A percentile compares a stretch with the other conserved stretches of the same genome.
Evolutionary conservation across 192 early-diverging fungal species (phyloP).

Genomic region (Phlyctochytrium planicorne): DNA sequence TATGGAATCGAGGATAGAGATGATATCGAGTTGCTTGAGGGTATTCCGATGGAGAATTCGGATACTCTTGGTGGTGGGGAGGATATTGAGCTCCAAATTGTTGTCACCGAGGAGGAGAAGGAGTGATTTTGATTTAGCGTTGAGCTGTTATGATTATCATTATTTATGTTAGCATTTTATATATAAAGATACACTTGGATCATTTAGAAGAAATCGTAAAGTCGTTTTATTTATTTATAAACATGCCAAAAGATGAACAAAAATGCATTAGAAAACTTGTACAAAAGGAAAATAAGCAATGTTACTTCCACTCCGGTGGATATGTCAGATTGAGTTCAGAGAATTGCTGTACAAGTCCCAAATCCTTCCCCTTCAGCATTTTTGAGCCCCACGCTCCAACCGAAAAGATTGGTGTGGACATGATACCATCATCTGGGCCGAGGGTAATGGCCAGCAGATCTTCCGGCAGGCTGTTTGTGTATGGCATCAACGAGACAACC

Average conservation of each 20-base stretch:
- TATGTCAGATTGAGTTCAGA: neutral
- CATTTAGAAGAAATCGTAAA: too few relatives aligned
- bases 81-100: neutral
- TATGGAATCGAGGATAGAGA: neutral
- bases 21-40: neutral
- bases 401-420: slow-evolving; percentile 18
- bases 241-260: too few relatives aligned
- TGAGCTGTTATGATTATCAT: too few relatives aligned
- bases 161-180: too few relatives aligned
- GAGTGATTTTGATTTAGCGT: neutral
- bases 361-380: slow-evolving; percentile 26
- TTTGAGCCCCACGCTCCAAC: slow-evolving; percentile 25
- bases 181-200: too few relatives aligned
- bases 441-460: slow-evolving; percentile 17
- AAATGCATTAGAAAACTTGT: too few relatives aligned
- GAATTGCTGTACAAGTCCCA: slow-evolving; percentile 12
- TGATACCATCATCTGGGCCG: slow-evolving; percentile 28
- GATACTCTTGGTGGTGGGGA: neutral
- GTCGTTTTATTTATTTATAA: too few relatives aligned
- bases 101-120: neutral
- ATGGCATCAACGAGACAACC: slow-evolving; percentile 9
- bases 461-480: neutral
- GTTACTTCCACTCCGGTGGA: slow-evolving; percentile 5
- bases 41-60: neutral
- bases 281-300: too few relatives aligned